phyloP scores from a whole-genome alignment of 257 asterid species.

The Coffea eugenioides region DNA sequence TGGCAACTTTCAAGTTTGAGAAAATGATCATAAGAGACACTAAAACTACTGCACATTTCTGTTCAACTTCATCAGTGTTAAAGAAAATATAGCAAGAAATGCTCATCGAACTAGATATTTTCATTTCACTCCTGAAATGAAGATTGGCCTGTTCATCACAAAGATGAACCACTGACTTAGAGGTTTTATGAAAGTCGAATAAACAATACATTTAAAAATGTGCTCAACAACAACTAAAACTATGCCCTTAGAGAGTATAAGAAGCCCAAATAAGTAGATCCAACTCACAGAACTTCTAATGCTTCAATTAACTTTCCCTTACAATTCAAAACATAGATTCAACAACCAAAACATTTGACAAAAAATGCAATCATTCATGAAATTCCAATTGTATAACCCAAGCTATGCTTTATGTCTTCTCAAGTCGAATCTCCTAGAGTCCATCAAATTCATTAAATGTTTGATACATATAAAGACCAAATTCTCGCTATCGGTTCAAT shows the following conservation, averaged over 20 bases:
- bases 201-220: background rate
- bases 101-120: background rate
- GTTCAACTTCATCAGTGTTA: background rate
- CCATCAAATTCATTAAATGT: background rate
- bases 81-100: background rate
- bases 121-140: background rate
- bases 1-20: background rate
- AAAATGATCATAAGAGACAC: background rate
- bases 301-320: background rate
- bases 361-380: background rate
- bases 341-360: background rate
- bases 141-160: background rate
- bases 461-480: background rate
- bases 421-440: background rate
- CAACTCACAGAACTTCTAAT: background rate
- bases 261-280: background rate
- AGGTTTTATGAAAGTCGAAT: background rate
- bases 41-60: background rate
- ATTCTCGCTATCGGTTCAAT: background rate
- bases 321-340: background rate
- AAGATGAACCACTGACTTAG: background rate
- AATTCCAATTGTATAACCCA: background rate
- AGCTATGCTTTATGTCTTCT: too few relatives aligned
- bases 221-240: background rate
- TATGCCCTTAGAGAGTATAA: background rate